Base-by-base conservation (phyloP, 2,329 filamentous ascomycete species). In the Fusarium buharicum region DNA sequence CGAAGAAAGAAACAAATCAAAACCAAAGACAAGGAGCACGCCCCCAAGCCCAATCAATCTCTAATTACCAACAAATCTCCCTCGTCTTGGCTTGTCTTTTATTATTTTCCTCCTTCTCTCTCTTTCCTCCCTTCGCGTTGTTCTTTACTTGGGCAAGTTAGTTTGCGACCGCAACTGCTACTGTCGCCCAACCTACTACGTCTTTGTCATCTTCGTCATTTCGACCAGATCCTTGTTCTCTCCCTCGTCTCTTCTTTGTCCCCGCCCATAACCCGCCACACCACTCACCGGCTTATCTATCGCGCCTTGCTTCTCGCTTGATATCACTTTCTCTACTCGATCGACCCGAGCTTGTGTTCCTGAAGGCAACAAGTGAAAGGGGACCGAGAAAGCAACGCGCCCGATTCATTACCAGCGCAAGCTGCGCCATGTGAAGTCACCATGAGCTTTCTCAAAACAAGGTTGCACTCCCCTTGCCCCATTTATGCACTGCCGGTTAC, bases 371-470 rank as follows among this genome's bases (percentile, higher is more conserved):
- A 44, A 59, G 58, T 28, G 22, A n/a, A 48, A 49, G 36, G 40
- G 38, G 44, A 34, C 20, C 41, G 33, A 52, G 38, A 24, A 53
- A 18, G 22, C 30, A 28, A 53, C 46, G 17, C 18, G 12, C 28
- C 36, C 27, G 34, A 62, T 49, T 56, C 31, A 37, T 63, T 43
- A 49, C 55, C 65, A 63, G 66, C 62, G 64, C 60, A 56, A 66
- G 72, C 67, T 67, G 73, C 72, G 75, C 71, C 72, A 77, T 77
- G 76, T 74, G 62, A 67, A 71, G 72, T 70, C 70, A 74, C 45
- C 72, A 67, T 59, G 72, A 66, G 76, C 72, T 78, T 79, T 67
- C 75, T 79, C 69, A 79, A 79, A 71, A 74, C 77, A 74, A 79
- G 77, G 77, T 78, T 72, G 60, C 64, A 63, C 65, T 61, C 65